A percentile compares a stretch with the other conserved stretches of the same genome.
Evolutionary conservation across 2,329 filamentous ascomycete genomes (phyloP).

Genomic region (Cercospora citrullina): DNA sequence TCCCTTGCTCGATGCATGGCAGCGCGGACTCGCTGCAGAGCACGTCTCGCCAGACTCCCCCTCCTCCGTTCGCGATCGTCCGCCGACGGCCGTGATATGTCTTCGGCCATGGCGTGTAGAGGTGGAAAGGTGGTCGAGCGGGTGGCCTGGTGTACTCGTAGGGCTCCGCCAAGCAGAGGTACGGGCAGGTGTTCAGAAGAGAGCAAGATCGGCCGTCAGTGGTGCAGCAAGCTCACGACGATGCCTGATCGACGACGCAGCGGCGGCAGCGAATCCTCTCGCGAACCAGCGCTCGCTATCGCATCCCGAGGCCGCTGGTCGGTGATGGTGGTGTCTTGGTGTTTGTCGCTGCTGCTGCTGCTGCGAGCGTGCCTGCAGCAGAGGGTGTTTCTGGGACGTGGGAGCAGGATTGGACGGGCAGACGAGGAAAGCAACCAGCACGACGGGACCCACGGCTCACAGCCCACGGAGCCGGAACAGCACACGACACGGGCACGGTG

Average conservation of each 20-base stretch:
- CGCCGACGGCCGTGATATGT: slow-evolving; percentile 1
- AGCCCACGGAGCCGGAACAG: background rate
- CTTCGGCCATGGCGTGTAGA: slow-evolving; percentile 17
- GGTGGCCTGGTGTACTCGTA: background rate
- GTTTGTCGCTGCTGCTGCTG: background rate
- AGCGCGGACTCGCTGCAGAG: slow-evolving; percentile 28
- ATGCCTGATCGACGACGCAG: slow-evolving; percentile 2
- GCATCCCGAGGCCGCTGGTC: background rate
- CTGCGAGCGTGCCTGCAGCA: background rate
- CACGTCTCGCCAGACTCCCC: slow-evolving; percentile 30
- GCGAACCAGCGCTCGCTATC: background rate
- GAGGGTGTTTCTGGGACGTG: background rate
- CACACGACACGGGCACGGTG: background rate
- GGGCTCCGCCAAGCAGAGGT: slow-evolving; percentile 5
- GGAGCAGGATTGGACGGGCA: background rate
- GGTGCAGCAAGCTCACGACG: background rate
- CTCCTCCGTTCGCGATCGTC: slow-evolving; percentile 19
- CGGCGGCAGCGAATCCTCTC: background rate
- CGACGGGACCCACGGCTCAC: background rate
- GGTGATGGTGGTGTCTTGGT: background rate
- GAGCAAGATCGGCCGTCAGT: background rate
- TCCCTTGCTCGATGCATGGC: slow-evolving; percentile 23
- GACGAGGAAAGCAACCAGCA: background rate
- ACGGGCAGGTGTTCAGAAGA: background rate
- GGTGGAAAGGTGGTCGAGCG: background rate